Base-by-base conservation (phyloP, 2,329 filamentous ascomycete genomes). In the Chaetomiaceae sp. region DNA sequence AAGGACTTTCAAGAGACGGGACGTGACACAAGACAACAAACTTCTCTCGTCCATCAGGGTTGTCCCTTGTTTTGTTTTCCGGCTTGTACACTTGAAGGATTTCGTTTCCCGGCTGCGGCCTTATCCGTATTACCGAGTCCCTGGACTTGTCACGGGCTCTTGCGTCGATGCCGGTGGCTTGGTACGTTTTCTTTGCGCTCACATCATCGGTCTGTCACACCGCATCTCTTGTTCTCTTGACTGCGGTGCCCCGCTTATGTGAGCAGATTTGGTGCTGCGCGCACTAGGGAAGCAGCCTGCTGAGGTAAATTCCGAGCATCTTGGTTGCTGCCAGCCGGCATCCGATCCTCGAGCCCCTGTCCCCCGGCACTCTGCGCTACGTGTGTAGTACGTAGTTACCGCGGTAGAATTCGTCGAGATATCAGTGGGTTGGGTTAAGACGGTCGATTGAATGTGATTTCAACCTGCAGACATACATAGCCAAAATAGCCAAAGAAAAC, bases 281-380 rank as follows among this genome's bases (percentile, higher is more conserved):
- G 16, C 34, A 20, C 29, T 49, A 42, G 49, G 54, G 49, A n/a
- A 41, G n/a, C 41, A 13, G 53, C 40, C 53, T 50, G 49, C 49
- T 56, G 49, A 53, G 54, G 41, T 47, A 53, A n/a, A 52, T 56
- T 56, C 32, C 36, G 27, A 51, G 33, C 3, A n/a, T 32, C 14
- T 25, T 16, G 43, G 29, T 25, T 34, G 37, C 20, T 42, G 29
- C 14, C 33, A 13, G 33, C 9, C 44, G 43, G 20, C 30, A 13
- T 36, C 23, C 18, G 29, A 46, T 23, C 21, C 30, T n/a, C n/a
- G n/a, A n/a, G n/a, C n/a, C n/a, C n/a, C n/a, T n/a, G n/a, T n/a
- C n/a, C n/a, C n/a, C n/a, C n/a, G n/a, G n/a, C n/a, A n/a, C n/a
- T n/a, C n/a, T n/a, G n/a, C n/a, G n/a, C n/a, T n/a, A n/a, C n/a